Conservation (phyloP, 2,329 filamentous ascomycete species). For the Endoconidiophora polonica region DNA sequence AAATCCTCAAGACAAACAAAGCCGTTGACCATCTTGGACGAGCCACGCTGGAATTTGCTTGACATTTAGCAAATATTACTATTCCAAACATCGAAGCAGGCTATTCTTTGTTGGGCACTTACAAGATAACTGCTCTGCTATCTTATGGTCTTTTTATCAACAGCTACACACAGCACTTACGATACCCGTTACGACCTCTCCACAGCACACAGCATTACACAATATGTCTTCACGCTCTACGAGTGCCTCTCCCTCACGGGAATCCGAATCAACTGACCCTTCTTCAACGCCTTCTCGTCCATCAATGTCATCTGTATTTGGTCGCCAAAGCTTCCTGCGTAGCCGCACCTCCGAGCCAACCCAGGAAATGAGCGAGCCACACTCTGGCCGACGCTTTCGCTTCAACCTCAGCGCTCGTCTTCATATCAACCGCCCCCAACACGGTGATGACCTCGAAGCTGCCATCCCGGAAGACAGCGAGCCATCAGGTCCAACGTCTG, state of each 20-base stretch:
- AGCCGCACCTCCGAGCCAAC: slow-evolving; percentile 4
- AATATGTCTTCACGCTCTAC: background rate
- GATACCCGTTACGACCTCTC: background rate
- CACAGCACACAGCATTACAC: background rate
- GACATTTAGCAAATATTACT: background rate
- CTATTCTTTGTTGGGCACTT: background rate
- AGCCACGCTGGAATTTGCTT: background rate
- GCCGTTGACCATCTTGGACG: background rate
- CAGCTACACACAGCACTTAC: background rate
- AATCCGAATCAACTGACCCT: too few relatives aligned
- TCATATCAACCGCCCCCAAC: background rate
- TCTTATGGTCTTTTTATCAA: background rate
- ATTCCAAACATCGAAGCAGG: background rate
- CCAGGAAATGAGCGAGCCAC: background rate
- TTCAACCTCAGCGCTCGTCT: slow-evolving; percentile 1
- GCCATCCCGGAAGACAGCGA: background rate
- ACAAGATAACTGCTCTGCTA: too few relatives aligned
- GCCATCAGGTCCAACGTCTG: background rate
- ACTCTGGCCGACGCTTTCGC: slow-evolving; percentile 6
- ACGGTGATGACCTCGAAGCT: slow-evolving; percentile 2
- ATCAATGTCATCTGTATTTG: slow-evolving; percentile 1
- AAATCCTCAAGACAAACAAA: too few relatives aligned
- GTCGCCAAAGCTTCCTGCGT: slow-evolving; percentile 6
- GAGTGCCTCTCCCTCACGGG: background rate
- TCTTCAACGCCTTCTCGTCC: background rate